phyloP scores from a whole-genome alignment of 192 early-diverging fungal genomes.

The Geranomyces variabilis region DNA sequence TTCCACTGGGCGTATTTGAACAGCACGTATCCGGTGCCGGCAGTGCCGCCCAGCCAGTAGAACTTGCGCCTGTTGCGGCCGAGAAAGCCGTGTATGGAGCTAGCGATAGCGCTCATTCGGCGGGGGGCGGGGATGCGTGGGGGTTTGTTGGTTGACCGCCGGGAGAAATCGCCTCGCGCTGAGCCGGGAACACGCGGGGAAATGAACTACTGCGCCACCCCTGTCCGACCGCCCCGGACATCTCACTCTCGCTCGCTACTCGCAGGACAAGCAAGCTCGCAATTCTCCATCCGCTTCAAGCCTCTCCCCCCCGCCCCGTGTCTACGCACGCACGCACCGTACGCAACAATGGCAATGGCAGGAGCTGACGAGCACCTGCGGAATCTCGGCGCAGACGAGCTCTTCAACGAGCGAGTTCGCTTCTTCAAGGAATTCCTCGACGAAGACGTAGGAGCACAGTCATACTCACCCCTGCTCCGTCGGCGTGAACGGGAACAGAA shows the following conservation, averaged over 20 bases:
- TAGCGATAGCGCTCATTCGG: constrained; percentile 19
- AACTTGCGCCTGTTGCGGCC: constrained; percentile 30
- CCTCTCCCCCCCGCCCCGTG: too few species aligned
- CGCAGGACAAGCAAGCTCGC: too few species aligned
- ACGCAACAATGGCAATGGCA: constrained; percentile 3
- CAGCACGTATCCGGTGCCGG: constrained; percentile 37
- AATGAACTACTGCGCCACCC: too few species aligned
- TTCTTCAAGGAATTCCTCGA: constrained; percentile 59
- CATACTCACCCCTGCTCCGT: not conserved
- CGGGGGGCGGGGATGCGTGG: too few species aligned
- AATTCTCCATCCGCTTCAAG: too few species aligned
- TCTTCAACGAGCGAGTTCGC: constrained; percentile 55
- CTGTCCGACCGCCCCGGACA: too few species aligned
- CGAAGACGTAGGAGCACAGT: constrained; percentile 45
- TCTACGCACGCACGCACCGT: too few species aligned
- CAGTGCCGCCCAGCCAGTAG: constrained; percentile 34
- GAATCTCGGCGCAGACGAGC: constrained; percentile 49
- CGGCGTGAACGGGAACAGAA: not conserved
- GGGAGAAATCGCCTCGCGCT: too few species aligned
- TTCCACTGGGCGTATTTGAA: constrained; percentile 72
- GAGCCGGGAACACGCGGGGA: too few species aligned
- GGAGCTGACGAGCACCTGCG: constrained; percentile 4
- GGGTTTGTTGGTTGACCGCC: too few species aligned
- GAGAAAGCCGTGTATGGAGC: constrained; percentile 23
- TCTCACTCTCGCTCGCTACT: too few species aligned